Evolutionary conservation across 2,329 filamentous ascomycete species (phyloP).

Genomic region (Ophiostoma tasmaniense): DNA sequence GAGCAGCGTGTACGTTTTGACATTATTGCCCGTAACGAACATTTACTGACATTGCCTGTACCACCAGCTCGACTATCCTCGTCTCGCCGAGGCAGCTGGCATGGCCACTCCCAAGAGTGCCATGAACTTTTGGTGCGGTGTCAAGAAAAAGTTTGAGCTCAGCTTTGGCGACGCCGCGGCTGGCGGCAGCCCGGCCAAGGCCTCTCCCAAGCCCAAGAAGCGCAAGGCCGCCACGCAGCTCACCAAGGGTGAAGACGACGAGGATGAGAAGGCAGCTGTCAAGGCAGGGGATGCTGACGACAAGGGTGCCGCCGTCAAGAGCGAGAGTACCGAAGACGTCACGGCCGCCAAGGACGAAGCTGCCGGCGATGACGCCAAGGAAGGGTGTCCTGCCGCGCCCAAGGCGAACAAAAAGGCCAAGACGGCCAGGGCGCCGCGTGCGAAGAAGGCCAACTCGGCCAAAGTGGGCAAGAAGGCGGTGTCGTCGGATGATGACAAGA

Average conservation of each 20-base stretch:
- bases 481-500: background rate
- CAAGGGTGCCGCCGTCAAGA: background rate
- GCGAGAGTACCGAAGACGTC: background rate
- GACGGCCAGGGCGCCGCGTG: background rate
- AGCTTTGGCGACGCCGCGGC: background rate
- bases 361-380: background rate
- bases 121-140: too few relatives aligned
- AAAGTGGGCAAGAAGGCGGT: background rate
- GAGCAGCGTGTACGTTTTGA: constrained; percentile 4
- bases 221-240: background rate
- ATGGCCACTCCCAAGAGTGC: too few relatives aligned
- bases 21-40: background rate
- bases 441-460: background rate
- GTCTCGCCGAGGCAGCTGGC: constrained; percentile 3
- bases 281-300: background rate
- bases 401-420: constrained; percentile 1
- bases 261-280: background rate
- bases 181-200: background rate
- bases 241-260: background rate
- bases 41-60: background rate
- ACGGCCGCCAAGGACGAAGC: background rate
- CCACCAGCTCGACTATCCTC: constrained; percentile 13
- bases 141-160: constrained; percentile 13
- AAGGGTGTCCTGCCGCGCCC: background rate
- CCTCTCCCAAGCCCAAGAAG: background rate